Base-by-base conservation (phyloP, 2,329 filamentous ascomycete species). In the Curvularia lunata region DNA sequence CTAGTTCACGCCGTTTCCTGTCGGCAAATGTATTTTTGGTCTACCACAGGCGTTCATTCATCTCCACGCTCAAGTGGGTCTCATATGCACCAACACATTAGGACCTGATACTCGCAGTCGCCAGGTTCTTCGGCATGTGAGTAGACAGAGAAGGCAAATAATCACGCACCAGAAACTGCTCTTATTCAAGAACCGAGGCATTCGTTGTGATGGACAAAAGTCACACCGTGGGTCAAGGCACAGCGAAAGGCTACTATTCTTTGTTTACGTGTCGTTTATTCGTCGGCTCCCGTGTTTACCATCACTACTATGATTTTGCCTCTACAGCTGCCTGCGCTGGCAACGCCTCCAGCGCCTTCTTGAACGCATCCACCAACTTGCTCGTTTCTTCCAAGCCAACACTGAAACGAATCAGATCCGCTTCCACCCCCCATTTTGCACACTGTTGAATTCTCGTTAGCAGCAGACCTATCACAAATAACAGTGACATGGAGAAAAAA, bases 311-410 rank as follows among this genome's bases (percentile, higher is more conserved):
- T n/a, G n/a, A n/a, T 7, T 37, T 28, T 19, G 38, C 37, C 12
- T 18, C 19, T 23, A n/a, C 23, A 32, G 6, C 18, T 28, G 27
- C 32, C 41, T 52, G 25, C 23, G 56, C 54, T 12, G 62, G 60
- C 41, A 84, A 80, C 34, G 86, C 88, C 54, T 84, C 81, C 59
- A 98, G 80, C n/a, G 94, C 94, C 48, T 75, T 81, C 57, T 83
- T 77, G 69, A 98, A 91, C 18, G 84, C 84, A 13, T 75, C 77
- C 30, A 84, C 82, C 67, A 98, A 77, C 57, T 88, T 84, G 23
- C 82, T 80, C 1, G 87, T 84, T 60, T 95, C 91, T 75, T 99
- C 95, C 50, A 99, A 77, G 0, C 95, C 95, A 52, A 98, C 90
- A 70, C 93, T 97, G 64, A 98, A 86, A 41, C 95, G 85, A 47